Conservation (phyloP, 495 filamentous ascomycete genomes). For the Aspergillus steynii region DNA sequence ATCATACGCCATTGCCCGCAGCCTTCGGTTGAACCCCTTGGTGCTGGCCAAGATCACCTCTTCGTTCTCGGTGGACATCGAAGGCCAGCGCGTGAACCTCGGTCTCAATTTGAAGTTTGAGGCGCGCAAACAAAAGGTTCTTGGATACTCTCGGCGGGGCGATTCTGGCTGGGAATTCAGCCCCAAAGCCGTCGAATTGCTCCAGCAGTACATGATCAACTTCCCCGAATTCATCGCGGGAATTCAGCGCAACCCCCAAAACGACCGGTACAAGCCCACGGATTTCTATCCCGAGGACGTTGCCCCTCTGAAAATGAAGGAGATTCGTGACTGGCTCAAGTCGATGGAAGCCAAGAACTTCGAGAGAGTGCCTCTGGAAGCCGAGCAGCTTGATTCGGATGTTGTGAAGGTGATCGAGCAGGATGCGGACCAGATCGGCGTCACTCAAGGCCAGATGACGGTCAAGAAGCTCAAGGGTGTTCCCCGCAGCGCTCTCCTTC, state of each 20-base stretch:
- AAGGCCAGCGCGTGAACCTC: conserved; percentile 78
- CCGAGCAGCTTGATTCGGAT: conserved; percentile 91
- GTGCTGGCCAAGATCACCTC: conserved; percentile 95
- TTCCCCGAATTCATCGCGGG: conserved; percentile 95
- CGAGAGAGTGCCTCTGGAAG: conserved; percentile 90
- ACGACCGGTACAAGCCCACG: conserved; percentile 73
- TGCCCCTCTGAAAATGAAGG: conserved; percentile 64
- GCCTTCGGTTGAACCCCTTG: conserved; percentile 77
- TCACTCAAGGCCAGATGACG: conserved; percentile 53
- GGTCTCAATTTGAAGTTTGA: conserved; percentile 98
- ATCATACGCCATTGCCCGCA: conserved; percentile 81
- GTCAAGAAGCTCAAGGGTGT: conserved; percentile 67
- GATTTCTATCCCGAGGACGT: conserved; percentile 79
- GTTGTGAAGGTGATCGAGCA: conserved; percentile 78
- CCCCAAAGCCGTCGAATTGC: conserved; percentile 73
- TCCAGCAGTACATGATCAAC: conserved; percentile 84
- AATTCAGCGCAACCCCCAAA: conserved; percentile 73
- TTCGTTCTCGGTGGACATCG: conserved; percentile 79
- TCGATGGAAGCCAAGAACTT: conserved; percentile 85
- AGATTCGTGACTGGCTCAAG: conserved; percentile 91
- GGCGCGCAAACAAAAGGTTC: conserved; percentile 88
- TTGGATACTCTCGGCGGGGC: conserved; percentile 88
- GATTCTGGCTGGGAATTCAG: conserved; percentile 94
- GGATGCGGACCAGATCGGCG: conserved; percentile 62
- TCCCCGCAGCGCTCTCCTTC: conserved; percentile 82